Percentiles rank a stretch among this genome's conserved stretches.
Evolutionary conservation across 768 basidiomycete genomes (phyloP).

Genomic region (Russula brevipes): DNA sequence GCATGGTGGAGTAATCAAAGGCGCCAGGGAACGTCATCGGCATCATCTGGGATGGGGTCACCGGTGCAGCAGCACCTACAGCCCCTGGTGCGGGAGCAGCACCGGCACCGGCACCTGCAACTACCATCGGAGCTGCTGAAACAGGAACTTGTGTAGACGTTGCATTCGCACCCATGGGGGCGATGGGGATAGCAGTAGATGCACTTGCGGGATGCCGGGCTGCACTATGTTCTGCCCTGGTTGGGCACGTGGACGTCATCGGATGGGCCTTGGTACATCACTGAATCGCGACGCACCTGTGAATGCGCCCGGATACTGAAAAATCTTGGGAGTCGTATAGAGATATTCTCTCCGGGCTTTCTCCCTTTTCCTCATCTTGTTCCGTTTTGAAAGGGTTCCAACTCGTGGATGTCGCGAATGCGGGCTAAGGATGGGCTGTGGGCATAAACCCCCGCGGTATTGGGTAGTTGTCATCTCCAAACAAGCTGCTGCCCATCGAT

Average conservation of each 20-base stretch:
- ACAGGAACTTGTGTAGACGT: neutral
- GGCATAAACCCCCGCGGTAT: conserved; percentile 16
- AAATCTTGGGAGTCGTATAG: conserved; percentile 21
- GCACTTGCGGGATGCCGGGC: conserved; percentile 8
- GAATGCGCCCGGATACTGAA: conserved; percentile 19
- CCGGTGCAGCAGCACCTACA: neutral
- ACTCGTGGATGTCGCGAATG: neutral
- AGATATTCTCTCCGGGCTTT: conserved; percentile 18
- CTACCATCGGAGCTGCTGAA: neutral
- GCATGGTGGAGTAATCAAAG: conserved; percentile 5
- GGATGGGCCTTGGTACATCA: neutral
- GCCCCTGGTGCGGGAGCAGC: neutral
- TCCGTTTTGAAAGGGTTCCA: conserved; percentile 24
- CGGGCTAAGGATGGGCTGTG: conserved; percentile 10
- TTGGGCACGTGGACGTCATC: conserved; percentile 7
- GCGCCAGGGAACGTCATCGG: neutral
- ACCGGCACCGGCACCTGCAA: neutral
- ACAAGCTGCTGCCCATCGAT: conserved; percentile 18
- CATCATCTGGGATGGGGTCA: conserved; percentile 5
- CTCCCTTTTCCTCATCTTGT: conserved; percentile 20
- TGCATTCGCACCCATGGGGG: neutral
- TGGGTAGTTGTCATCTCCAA: conserved; percentile 11
- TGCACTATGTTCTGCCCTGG: conserved; percentile 19
- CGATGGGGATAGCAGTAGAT: conserved; percentile 9
- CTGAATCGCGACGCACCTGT: conserved; percentile 5